Evolutionary conservation across 129 eudicot genomes (phyloP), one percentile per base, ranked within the genome.

Genomic region (Flaveria robusta): DNA sequence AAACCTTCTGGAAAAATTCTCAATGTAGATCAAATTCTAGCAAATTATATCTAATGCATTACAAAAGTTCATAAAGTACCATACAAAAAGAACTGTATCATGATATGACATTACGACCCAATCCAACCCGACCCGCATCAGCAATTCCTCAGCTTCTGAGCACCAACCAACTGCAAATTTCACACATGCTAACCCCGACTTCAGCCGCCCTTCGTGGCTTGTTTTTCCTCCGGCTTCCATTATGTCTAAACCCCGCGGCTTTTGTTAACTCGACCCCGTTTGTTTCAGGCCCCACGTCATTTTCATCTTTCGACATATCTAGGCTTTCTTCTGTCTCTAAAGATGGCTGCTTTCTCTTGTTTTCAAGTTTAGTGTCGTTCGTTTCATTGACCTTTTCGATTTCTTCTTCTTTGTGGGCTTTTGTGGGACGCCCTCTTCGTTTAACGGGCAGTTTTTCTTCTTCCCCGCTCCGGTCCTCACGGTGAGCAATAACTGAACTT

Each of bases 181-280:
- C 87, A 84, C 79, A 74, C 77, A 90, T 89, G 84, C 81, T 93
- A 87, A 93, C 97, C 10, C 98, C 98, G 39, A 87, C 98, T 88
- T 93, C 98, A 71, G 98, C 98, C 52, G 98, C 98, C 31, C 98
- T 85, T 7, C 87, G 83, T 70, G 98, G 98, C 79, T 90, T 93
- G 83, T 79, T 93, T 83, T 93, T 93, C 75, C 97, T 79, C 83
- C 98, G 82, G 81, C 98, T 93, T 26, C 98, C 97, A 37, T 84
- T 93, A 74, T 83, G 98, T 79, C 98, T 88, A 76, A 86, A 93
- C 62, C 98, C 98, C 18, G 77, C 87, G 4, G 84, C 50, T 72
- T 93, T 90, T 4, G 86, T 78, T 27, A 83, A 71, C 67, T 72
- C 91, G 7, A 56, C 55, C 20, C 84, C 56, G 4, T 43, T 74